Conservation (phyloP, 208 protist genomes). For the Porcisia hertigi region DNA sequence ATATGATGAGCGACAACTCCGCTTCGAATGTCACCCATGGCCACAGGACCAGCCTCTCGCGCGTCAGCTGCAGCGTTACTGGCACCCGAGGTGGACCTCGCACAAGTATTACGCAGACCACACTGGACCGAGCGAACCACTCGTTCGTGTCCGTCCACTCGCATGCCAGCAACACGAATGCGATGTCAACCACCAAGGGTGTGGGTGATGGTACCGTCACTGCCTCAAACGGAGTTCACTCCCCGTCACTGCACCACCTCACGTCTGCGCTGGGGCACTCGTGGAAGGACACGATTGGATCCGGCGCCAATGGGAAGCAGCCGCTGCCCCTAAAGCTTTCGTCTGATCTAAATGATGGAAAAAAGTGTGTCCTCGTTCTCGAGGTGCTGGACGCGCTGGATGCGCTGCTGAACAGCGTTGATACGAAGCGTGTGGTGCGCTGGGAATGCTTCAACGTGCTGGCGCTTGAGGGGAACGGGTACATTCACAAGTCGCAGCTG, state of each 20-base stretch:
- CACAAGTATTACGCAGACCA: background rate
- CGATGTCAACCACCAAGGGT: background rate
- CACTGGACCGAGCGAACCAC: background rate
- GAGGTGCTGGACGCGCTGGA: conserved; percentile 69
- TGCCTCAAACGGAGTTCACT: background rate
- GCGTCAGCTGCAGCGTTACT: background rate
- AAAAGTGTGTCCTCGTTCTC: conserved; percentile 28
- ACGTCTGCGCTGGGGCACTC: background rate
- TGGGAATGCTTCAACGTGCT: conserved; percentile 68
- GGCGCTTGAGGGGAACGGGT: conserved; percentile 55
- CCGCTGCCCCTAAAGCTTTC: background rate
- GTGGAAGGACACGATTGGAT: background rate
- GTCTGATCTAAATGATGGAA: conserved; percentile 14
- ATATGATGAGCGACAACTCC: conserved; percentile 4
- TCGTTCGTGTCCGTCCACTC: background rate
- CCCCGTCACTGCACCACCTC: background rate
- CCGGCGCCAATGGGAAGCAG: background rate
- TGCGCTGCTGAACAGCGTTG: conserved; percentile 56
- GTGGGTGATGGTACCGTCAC: background rate
- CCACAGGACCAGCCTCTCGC: conserved; percentile 1
- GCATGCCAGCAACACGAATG: background rate
- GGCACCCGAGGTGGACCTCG: background rate
- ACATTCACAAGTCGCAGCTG: conserved; percentile 75
- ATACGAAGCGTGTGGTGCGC: conserved; percentile 56
- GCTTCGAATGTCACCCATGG: background rate